phyloP scores from a whole-genome alignment of 495 filamentous ascomycete species.

The Neurospora terricola region DNA sequence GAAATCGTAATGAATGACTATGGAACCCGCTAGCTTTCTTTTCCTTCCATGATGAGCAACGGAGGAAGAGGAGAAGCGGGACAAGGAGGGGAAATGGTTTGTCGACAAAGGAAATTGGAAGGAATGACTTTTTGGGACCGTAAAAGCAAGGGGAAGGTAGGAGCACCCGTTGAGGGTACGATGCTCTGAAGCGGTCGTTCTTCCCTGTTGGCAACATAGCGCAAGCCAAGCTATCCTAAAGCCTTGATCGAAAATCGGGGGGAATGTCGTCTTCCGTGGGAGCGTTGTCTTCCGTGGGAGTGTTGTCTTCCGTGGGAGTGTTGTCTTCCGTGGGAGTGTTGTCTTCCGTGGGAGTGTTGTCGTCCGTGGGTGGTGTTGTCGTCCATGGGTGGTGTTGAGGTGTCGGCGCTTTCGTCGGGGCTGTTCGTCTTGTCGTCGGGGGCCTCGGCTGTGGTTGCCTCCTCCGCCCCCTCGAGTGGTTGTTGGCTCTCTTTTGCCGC shows the following conservation, averaged over 20 bases:
- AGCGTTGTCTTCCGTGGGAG: too few relatives aligned
- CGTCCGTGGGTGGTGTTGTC: background rate
- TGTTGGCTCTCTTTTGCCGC: too few relatives aligned
- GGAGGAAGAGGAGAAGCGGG: background rate
- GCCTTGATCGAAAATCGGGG: too few relatives aligned
- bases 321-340: too few relatives aligned
- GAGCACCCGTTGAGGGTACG: background rate
- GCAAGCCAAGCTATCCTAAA: background rate
- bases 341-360: too few relatives aligned
- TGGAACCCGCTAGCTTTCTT: background rate
- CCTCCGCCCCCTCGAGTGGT: too few relatives aligned
- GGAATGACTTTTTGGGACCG: too few relatives aligned
- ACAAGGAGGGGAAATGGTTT: background rate
- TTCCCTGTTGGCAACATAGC: background rate
- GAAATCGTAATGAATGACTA: background rate
- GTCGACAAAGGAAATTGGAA: too few relatives aligned
- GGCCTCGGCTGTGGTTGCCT: too few relatives aligned
- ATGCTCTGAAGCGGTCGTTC: background rate
- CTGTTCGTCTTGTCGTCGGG: background rate
- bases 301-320: too few relatives aligned
- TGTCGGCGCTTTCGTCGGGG: background rate
- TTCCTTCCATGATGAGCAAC: background rate
- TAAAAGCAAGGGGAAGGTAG: background rate
- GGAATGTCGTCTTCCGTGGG: too few relatives aligned
- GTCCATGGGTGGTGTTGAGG: background rate